Percentiles rank a stretch among this genome's conserved stretches.
Evolutionary conservation across 768 basidiomycete species (phyloP).

Genomic region (Russula lepida): DNA sequence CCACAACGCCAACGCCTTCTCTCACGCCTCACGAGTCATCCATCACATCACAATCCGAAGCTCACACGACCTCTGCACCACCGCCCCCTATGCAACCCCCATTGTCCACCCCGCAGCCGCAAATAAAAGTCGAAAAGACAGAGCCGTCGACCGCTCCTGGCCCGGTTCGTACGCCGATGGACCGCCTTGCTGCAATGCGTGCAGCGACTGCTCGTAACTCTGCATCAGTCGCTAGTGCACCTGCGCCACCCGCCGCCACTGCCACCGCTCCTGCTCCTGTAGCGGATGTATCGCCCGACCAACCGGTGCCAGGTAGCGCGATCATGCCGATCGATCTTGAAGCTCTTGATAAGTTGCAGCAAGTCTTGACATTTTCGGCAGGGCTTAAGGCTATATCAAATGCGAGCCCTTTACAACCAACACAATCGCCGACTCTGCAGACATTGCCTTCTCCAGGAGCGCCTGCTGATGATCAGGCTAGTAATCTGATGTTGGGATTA

Average conservation of each 20-base stretch:
- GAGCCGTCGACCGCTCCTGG: neutral
- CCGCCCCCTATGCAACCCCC: neutral
- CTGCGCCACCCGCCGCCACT: neutral
- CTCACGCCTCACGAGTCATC: constrained; percentile 1
- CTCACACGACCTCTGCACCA: neutral
- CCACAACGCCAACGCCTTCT: constrained; percentile 3
- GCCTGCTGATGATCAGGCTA: neutral
- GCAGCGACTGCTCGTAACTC: neutral
- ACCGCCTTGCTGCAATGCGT: constrained; percentile 2
- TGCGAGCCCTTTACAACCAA: neutral
- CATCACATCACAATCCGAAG: neutral
- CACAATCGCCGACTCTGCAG: neutral
- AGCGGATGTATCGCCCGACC: neutral
- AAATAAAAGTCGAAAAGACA: neutral
- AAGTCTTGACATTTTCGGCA: constrained; percentile 1
- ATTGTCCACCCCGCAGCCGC: neutral
- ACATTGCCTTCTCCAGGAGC: neutral
- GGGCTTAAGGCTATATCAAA: neutral
- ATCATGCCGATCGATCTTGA: constrained; percentile 6
- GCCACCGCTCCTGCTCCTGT: neutral
- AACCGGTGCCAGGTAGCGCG: neutral
- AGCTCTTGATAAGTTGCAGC: constrained; percentile 8
- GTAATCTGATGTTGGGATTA: neutral
- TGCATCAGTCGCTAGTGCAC: neutral
- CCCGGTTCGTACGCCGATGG: neutral